Percentiles rank a stretch among this genome's conserved stretches.
These are phyloP conservation scores for Dimargaris cristalligena DNA, from an alignment of 192 early-diverging fungal genomes.

Conservation along the genomic window DNA sequence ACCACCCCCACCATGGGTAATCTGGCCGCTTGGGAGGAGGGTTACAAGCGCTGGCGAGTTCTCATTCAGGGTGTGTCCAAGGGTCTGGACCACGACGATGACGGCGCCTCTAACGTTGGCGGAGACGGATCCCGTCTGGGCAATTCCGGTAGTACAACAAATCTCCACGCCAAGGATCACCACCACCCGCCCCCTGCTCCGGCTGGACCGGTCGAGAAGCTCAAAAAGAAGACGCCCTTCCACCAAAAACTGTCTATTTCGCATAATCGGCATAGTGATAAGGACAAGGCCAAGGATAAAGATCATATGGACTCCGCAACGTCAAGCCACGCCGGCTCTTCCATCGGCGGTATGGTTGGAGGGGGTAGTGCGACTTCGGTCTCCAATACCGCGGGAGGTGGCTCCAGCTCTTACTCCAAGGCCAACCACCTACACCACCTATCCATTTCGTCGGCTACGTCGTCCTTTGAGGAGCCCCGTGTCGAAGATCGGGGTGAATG, in stretches of 20 bases:
- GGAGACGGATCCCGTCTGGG: neutral
- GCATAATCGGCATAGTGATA: neutral
- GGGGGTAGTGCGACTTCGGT: too few relatives aligned
- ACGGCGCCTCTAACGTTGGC: neutral
- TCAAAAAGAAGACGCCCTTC: conserved; percentile 12
- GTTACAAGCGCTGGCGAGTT: conserved; percentile 54
- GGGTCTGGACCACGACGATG: neutral
- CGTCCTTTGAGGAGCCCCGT: conserved; percentile 9
- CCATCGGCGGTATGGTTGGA: too few relatives aligned
- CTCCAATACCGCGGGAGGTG: neutral
- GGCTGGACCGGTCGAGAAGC: conserved; percentile 18
- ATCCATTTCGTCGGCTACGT: conserved; percentile 3
- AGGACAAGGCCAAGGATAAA: neutral
- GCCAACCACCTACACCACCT: conserved; percentile 2
- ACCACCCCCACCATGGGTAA: conserved; percentile 50
- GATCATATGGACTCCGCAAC: too few relatives aligned
- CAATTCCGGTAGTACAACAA: neutral
- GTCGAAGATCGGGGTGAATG: conserved; percentile 34
- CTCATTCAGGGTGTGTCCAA: conserved; percentile 23
- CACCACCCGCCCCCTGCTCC: conserved; percentile 12
- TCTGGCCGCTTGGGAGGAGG: conserved; percentile 68
- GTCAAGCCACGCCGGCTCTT: too few relatives aligned
- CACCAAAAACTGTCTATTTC: conserved; percentile 9
- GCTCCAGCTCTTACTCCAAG: neutral
- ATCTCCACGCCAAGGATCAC: neutral